Evolutionary conservation across 176 grass and related monocot genomes (phyloP).

Genomic region (Otatea glauca): DNA sequence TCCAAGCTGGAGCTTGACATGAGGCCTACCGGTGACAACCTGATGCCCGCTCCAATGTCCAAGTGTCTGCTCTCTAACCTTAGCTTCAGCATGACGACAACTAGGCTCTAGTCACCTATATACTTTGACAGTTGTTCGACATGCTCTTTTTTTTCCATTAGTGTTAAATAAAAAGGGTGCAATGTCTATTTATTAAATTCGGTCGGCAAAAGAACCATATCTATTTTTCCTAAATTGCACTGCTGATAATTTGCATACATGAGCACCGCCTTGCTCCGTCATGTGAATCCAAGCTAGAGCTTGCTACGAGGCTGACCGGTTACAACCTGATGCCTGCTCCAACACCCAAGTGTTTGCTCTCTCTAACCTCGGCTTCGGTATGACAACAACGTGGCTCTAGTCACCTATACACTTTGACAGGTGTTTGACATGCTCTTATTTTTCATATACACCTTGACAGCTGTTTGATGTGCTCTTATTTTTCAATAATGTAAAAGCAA

Average conservation of each 20-base stretch:
- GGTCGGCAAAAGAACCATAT: no score
- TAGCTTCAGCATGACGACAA: background rate
- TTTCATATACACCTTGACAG: background rate
- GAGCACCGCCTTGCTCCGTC: background rate
- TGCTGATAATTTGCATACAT: background rate
- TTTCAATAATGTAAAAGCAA: fast-evolving
- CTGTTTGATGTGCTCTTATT: background rate
- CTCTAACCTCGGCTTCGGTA: background rate
- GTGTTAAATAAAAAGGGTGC: no score
- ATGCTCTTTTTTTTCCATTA: no score
- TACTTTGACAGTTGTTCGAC: no score
- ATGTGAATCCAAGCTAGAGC: background rate
- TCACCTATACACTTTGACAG: background rate
- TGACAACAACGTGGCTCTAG: background rate
- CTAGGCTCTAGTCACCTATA: background rate
- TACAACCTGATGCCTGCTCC: background rate
- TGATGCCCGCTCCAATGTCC: fast-evolving
- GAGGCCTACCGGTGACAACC: background rate
- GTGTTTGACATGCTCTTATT: no score
- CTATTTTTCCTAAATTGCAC: no score
- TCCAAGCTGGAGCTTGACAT: background rate
- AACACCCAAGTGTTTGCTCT: background rate
- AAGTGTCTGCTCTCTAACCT: background rate
- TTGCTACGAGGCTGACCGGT: background rate
- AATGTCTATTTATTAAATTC: no score